Conservation (phyloP, 345 rosid species). For the Gossypium thurberi region DNA sequence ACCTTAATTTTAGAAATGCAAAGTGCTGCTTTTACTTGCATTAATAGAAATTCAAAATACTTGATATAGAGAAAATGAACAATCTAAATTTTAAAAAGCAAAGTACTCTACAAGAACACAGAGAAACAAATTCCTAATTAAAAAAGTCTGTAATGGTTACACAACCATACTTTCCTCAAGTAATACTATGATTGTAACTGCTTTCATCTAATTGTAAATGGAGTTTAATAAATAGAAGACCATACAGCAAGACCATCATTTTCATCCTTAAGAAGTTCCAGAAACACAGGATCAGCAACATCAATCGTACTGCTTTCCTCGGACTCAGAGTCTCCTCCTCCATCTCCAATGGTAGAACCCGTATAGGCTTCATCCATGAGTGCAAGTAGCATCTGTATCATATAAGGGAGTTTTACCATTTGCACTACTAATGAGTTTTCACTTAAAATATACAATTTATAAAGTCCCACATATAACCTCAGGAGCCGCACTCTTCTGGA, state of each 20-base stretch:
- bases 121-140: background rate
- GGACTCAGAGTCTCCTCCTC: slow-evolving; percentile 87
- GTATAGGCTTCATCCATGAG: slow-evolving; percentile 99
- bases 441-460: background rate
- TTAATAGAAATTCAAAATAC: background rate
- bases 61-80: background rate
- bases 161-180: background rate
- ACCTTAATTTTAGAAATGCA: background rate
- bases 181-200: background rate
- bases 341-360: slow-evolving; percentile 89
- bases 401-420: slow-evolving; percentile 11
- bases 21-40: background rate
- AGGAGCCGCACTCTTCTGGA: slow-evolving; percentile 94
- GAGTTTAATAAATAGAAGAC: background rate
- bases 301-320: slow-evolving; percentile 78
- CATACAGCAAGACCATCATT: slow-evolving; percentile 94
- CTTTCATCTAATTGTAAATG: background rate
- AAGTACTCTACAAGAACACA: background rate
- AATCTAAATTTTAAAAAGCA: background rate
- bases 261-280: slow-evolving; percentile 97
- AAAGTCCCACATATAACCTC: slow-evolving; percentile 48
- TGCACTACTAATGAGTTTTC: slow-evolving; percentile 12
- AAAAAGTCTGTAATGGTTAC: background rate
- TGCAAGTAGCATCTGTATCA: slow-evolving; percentile 83
- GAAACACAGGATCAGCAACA: slow-evolving; percentile 80